Base-by-base conservation (phyloP, 495 filamentous ascomycete genomes). In the Hyaloscypha finlandica region DNA sequence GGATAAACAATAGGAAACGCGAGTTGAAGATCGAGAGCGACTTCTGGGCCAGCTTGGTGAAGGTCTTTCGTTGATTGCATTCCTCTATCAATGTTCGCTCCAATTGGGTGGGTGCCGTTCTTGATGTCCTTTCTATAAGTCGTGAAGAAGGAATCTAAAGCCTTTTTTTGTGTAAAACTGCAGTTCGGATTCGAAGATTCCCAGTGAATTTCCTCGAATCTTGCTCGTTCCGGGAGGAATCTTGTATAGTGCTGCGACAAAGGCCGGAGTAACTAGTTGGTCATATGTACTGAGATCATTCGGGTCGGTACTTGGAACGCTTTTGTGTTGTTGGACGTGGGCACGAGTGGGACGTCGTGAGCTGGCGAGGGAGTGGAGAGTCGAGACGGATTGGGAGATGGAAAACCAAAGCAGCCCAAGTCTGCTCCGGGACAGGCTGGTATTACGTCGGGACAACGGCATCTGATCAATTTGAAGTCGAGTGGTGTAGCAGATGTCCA, bases 81-180 rank as follows among this genome's bases (percentile, higher is more conserved):
- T 31, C 68, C 68, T 60, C 68, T 64, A 52, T 66, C 68, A 20
- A 70, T 63, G 37, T 66, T 64, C 0, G 54, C 66, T n/a, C 32
- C 60, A 25, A 54, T 69, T 2, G 67, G 67, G 54, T 66, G 74
- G 1, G 65, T 68, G 63, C 59, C 76, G 66, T 60, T 63, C n/a
- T 55, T 58, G 78, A 72, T 65, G 85, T 69, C 35, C 6, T 14
- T 67, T 54, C 79, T 68, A 56, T 81, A 82, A 61, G 78, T 80
- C 20, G 71, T 70, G 76, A 87, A 90, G 78, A 88, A 91, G 0
- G 80, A 69, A 67, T 88, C 75, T 14, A 91, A 77, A 68, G 90
- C 87, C 4, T 78, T 74, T 63, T 63, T 88, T 83, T 68, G 71
- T 72, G 61, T 78, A 81, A 56, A 76, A 79, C 12, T 70, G 39